Conservation (phyloP, 1,284 basidiomycete genomes). For the Anthracocystis walkeri region DNA sequence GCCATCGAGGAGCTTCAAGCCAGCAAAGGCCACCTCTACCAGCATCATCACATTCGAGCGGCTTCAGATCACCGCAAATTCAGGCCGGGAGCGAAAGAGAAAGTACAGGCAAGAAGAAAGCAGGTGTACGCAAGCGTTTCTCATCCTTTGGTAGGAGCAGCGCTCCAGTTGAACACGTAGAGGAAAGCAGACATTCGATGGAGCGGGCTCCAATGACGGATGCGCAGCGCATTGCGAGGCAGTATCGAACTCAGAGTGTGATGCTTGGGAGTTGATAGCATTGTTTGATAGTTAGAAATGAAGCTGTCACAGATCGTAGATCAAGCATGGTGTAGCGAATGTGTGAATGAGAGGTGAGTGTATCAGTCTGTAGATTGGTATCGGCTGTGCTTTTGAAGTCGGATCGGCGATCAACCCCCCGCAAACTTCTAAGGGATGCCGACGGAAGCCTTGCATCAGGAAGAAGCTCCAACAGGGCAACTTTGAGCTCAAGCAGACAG, state of each 20-base stretch:
- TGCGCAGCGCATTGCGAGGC: slow-evolving; percentile 33
- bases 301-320: background rate
- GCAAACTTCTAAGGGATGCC: too few relatives aligned
- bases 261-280: background rate
- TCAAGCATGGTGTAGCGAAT: background rate
- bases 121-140: slow-evolving; percentile 18
- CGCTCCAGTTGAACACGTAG: background rate
- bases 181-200: background rate
- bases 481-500: too few relatives aligned
- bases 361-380: too few relatives aligned
- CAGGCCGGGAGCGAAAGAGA: background rate
- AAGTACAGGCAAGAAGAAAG: background rate
- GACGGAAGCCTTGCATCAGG: too few relatives aligned
- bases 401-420: too few relatives aligned
- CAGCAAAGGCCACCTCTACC: background rate
- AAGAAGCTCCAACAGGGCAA: too few relatives aligned
- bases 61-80: background rate
- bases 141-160: slow-evolving; percentile 21
- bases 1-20: background rate
- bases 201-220: slow-evolving; percentile 11
- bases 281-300: background rate
- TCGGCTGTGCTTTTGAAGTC: too few relatives aligned
- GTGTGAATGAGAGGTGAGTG: too few relatives aligned
- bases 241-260: slow-evolving; percentile 24
- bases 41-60: background rate